Percentiles rank a stretch among this genome's conserved stretches.
Conservation (phyloP, 495 filamentous ascomycete species). For the Trichodelitschia bisporula region DNA sequence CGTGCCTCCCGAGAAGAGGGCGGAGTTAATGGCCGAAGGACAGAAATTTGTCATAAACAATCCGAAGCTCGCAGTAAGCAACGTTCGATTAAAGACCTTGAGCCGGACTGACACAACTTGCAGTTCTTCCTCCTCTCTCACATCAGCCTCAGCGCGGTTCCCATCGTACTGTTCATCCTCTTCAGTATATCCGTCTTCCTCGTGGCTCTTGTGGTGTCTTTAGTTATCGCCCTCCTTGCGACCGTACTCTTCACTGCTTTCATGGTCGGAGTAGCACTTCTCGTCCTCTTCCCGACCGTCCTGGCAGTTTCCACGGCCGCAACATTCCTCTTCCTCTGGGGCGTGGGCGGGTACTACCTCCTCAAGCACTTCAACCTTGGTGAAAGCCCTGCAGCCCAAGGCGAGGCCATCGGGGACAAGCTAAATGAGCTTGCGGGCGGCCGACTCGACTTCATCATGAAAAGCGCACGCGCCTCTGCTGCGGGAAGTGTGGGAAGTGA, state of each 20-base stretch:
- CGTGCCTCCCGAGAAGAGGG: conserved; percentile 16
- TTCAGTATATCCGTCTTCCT: conserved; percentile 29
- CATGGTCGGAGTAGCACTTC: conserved; percentile 33
- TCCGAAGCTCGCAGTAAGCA: conserved; percentile 17
- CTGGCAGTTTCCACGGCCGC: conserved; percentile 30
- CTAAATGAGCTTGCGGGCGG: conserved; percentile 16
- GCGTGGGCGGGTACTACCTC: conserved; percentile 27
- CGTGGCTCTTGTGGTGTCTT: conserved; percentile 26
- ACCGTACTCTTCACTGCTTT: conserved; percentile 32
- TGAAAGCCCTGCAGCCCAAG: conserved; percentile 6
- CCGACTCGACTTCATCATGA: conserved; percentile 14
- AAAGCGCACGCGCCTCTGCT: conserved; percentile 1
- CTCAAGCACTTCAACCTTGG: conserved; percentile 23
- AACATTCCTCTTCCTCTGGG: conserved; percentile 37
- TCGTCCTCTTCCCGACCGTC: conserved; percentile 36
- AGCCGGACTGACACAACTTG: neutral
- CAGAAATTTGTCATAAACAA: conserved; percentile 14
- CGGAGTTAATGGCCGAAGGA: conserved; percentile 10
- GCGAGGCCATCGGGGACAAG: conserved; percentile 15
- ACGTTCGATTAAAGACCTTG: too few species aligned
- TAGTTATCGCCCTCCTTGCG: conserved; percentile 22
- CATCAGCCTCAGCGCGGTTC: conserved; percentile 27
- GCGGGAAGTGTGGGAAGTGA: too few species aligned
- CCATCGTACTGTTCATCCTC: conserved; percentile 33
- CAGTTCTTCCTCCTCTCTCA: conserved; percentile 30